Evolutionary conservation across 2,329 filamentous ascomycete genomes (phyloP).

Genomic region (Chalaropsis thielavioides): DNA sequence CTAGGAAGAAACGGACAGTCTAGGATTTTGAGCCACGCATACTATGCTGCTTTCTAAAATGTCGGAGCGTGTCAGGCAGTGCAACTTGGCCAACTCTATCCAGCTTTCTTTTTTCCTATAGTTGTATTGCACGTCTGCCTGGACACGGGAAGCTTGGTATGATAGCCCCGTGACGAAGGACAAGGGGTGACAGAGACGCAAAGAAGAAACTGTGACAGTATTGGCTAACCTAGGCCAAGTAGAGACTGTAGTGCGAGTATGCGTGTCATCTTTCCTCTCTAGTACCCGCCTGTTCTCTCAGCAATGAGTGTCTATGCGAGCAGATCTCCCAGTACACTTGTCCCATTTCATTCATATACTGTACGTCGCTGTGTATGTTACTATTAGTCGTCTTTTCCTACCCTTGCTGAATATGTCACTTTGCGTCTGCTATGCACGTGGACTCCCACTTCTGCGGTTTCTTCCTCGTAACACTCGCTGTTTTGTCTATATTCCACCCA

Average conservation of each 20-base stretch:
- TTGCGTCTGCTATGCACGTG: too few relatives aligned
- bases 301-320: too few relatives aligned
- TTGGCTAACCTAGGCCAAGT: neutral
- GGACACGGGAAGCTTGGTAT: neutral
- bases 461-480: too few relatives aligned
- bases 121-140: neutral
- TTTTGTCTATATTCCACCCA: too few relatives aligned
- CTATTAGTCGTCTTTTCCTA: too few relatives aligned
- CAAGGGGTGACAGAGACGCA: neutral
- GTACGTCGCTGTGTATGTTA: too few relatives aligned
- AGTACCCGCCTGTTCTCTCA: neutral
- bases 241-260: neutral
- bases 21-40: too few relatives aligned
- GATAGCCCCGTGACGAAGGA: neutral
- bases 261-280: neutral
- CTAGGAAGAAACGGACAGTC: too few relatives aligned
- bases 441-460: too few relatives aligned
- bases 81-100: neutral
- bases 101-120: neutral
- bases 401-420: too few relatives aligned
- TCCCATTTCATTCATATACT: too few relatives aligned
- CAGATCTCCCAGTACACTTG: too few relatives aligned
- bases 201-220: neutral
- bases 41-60: neutral
- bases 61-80: neutral